Conservation (phyloP, 306 rosid genomes). For the Neltuma alba region DNA sequence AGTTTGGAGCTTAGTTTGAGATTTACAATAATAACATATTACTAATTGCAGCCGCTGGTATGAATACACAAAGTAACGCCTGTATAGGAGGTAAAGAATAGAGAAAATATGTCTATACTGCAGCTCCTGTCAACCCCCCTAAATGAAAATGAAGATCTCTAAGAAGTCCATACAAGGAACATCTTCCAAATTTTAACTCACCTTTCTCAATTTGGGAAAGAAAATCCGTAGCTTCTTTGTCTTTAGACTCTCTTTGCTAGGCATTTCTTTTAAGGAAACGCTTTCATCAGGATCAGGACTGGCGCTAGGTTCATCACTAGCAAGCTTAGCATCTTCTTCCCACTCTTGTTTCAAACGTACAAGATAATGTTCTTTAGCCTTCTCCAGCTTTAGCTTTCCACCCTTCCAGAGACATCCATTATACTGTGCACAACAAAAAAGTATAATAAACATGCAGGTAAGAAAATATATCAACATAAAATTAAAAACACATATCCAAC, state of each 20-base stretch:
- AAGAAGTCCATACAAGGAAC: background rate
- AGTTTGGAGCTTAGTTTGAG: background rate
- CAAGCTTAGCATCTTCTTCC: constrained; percentile 52
- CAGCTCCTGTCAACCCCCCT: background rate
- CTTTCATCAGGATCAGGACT: constrained; percentile 19
- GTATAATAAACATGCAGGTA: background rate
- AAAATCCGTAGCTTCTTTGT: constrained; percentile 53
- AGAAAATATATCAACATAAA: background rate
- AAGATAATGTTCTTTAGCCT: constrained; percentile 80
- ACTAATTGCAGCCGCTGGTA: background rate
- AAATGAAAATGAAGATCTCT: background rate
- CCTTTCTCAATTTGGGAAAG: constrained; percentile 80
- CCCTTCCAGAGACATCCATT: constrained; percentile 98
- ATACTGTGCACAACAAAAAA: constrained; percentile 58
- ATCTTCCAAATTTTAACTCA: constrained; percentile 1
- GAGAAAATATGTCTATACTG: background rate
- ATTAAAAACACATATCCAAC: background rate
- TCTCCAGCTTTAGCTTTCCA: constrained; percentile 78
- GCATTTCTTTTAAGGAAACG: constrained; percentile 29
- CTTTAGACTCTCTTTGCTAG: constrained; percentile 27
- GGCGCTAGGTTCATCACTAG: background rate
- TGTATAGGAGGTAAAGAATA: background rate
- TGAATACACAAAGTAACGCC: background rate
- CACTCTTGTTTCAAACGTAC: constrained; percentile 66
- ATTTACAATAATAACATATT: background rate